Base-by-base conservation (phyloP, 2,329 filamentous ascomycete species). In the Calonectria hongkongensis region DNA sequence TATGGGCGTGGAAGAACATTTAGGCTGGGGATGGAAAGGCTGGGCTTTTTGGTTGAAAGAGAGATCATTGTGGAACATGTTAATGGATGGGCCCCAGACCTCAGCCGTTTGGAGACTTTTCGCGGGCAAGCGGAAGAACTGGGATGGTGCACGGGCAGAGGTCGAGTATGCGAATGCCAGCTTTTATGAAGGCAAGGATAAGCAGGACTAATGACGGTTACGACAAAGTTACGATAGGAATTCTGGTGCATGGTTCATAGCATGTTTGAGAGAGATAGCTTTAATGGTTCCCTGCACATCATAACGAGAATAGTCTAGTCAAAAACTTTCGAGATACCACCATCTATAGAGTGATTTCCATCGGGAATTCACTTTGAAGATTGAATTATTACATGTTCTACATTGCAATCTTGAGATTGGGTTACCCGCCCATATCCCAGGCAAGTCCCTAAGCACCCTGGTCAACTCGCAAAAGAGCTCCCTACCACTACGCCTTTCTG, bases 31-130 rank as follows among this genome's bases (percentile, higher is more conserved):
- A 1, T 82, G 80, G 81, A 80, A 79, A 60, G 83, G 82, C 0
- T 86, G 85, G 85, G 67, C 76, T 70, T 85, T 87, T 67, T 86
- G 85, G 84, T 79, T 82, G 75, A 75, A 73, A 30, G 83, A 87
- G 60, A 81, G 81, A 16, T 76, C 75, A 64, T 76, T 87, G 48
- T 86, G 84, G 74, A 79, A 78, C n/a, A 73, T 86, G 71, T 76
- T 85, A 54, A 79, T 79, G 76, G 75, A 79, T 45, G 78, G 78
- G 0, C 75, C 75, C n/a, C 70, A 73, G 13, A 76, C 77, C 1
- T 62, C 76, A 18, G 74, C 75, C 1, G 60, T 73, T n/a, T 79
- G 77, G 76, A 75, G 76, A 36, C 47, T 78, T 21, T 78, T 78
- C 58, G 70, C 71, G 8, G 72, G 66, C n/a, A 75, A 73, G 64